These are phyloP conservation scores for Canavalia ensiformis DNA, from an alignment of 306 rosid genomes.

Conservation along the genomic window DNA sequence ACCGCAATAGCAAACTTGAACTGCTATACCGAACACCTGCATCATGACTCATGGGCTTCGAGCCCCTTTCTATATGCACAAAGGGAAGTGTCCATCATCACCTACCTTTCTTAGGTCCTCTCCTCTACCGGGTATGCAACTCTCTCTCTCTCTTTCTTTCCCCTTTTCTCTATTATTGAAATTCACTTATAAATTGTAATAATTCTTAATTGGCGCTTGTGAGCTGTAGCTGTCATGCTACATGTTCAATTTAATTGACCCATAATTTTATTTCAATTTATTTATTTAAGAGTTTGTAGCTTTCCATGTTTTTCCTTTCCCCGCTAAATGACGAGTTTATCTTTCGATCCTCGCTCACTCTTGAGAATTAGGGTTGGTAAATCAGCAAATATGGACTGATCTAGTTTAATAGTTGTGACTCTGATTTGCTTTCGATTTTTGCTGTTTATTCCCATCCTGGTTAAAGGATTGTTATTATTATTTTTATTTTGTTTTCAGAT, in stretches of 20 bases:
- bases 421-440: neutral
- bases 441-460: neutral
- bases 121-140: constrained; percentile 23
- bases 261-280: neutral
- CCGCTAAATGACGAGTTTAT: constrained; percentile 28
- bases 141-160: neutral
- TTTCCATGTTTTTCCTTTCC: neutral
- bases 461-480: neutral
- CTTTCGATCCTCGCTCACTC: constrained; percentile 29
- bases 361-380: constrained; percentile 2
- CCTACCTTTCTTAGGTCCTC: constrained; percentile 17
- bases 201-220: constrained; percentile 20
- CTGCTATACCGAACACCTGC: constrained; percentile 39
- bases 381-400: constrained; percentile 29
- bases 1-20: constrained; percentile 29
- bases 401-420: constrained; percentile 14
- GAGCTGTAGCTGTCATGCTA: constrained; percentile 26
- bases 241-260: constrained; percentile 30
- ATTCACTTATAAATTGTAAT: neutral
- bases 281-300: neutral
- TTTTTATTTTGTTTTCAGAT: neutral
- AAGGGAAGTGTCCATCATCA: constrained; percentile 17
- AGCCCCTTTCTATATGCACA: neutral
- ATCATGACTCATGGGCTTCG: constrained; percentile 41
- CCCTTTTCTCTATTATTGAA: neutral